Conservation (phyloP, 2,329 filamentous ascomycete species). For the Hypomyces rosellus region DNA sequence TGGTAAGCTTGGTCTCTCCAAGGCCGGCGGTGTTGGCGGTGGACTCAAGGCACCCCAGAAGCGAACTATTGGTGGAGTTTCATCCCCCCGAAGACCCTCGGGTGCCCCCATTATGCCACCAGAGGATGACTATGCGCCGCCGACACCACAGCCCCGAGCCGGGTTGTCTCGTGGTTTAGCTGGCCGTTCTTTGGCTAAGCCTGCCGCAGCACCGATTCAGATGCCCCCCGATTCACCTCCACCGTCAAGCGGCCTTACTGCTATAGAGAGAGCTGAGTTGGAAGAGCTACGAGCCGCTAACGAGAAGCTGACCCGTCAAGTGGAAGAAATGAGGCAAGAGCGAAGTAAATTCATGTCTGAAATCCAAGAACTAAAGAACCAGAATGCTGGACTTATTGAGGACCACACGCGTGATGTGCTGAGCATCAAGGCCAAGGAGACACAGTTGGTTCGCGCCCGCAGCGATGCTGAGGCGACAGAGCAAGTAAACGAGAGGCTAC, state of each 20-base stretch:
- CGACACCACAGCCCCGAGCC: constrained; percentile 55
- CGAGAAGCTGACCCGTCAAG: constrained; percentile 66
- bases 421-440: constrained; percentile 97
- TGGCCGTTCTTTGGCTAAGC: constrained; percentile 77
- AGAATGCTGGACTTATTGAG: constrained; percentile 94
- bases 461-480: constrained; percentile 87
- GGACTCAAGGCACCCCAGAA: constrained; percentile 57
- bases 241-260: constrained; percentile 59
- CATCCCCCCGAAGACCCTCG: constrained; percentile 49
- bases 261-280: constrained; percentile 84
- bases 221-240: constrained; percentile 50
- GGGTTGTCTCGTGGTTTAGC: constrained; percentile 74
- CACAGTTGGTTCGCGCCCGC: constrained; percentile 84
- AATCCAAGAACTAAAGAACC: constrained; percentile 89
- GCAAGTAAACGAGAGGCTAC: constrained; percentile 74
- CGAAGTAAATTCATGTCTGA: constrained; percentile 76
- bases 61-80: constrained; percentile 41
- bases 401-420: constrained; percentile 93
- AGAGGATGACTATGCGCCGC: constrained; percentile 53
- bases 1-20: constrained; percentile 50
- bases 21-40: constrained; percentile 40
- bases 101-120: constrained; percentile 41
- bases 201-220: constrained; percentile 46
- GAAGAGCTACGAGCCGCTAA: constrained; percentile 82
- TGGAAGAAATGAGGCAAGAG: constrained; percentile 77